These are phyloP conservation scores for Trichoderma reesei DNA, from an alignment of 495 filamentous ascomycete genomes.

Conservation along the genomic window DNA sequence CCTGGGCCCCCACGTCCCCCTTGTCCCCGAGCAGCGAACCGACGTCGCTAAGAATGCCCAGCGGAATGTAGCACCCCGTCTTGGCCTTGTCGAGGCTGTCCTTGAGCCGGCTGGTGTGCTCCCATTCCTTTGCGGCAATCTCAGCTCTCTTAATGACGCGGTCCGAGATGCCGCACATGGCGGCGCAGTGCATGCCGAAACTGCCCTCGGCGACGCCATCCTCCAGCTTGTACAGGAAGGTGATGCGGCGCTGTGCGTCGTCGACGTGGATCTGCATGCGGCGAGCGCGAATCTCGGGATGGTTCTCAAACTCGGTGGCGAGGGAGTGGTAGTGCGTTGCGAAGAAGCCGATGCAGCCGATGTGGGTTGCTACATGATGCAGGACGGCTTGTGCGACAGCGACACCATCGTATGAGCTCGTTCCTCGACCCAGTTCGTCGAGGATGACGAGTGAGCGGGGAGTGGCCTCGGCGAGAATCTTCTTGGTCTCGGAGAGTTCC, in stretches of 20 bases:
- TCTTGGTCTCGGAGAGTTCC: conserved; percentile 94
- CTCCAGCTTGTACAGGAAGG: conserved; percentile 93
- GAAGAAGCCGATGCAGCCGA: conserved; percentile 93
- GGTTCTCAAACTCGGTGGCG: conserved; percentile 75
- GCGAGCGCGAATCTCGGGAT: conserved; percentile 77
- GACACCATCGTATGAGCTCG: conserved; percentile 87
- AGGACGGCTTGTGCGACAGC: conserved; percentile 94
- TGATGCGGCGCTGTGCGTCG: conserved; percentile 68
- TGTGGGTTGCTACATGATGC: conserved; percentile 86
- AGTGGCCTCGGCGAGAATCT: conserved; percentile 93
- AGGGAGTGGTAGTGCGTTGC: conserved; percentile 96
- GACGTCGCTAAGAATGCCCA: conserved; percentile 89
- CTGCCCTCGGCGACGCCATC: conserved; percentile 92
- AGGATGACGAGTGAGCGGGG: conserved; percentile 93
- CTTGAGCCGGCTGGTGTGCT: conserved; percentile 82
- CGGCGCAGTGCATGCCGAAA: conserved; percentile 98
- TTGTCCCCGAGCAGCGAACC: conserved; percentile 62
- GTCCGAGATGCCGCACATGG: conserved; percentile 88
- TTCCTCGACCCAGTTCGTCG: conserved; percentile 93
- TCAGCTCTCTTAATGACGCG: conserved; percentile 82
- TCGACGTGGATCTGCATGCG: conserved; percentile 95
- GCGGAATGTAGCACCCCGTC: conserved; percentile 64
- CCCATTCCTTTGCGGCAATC: conserved; percentile 84
- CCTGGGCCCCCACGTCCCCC: conserved; percentile 36
- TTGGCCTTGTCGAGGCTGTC: conserved; percentile 78